phyloP scores from a whole-genome alignment of 2,329 filamentous ascomycete species.

The Hypoxylon sp. region DNA sequence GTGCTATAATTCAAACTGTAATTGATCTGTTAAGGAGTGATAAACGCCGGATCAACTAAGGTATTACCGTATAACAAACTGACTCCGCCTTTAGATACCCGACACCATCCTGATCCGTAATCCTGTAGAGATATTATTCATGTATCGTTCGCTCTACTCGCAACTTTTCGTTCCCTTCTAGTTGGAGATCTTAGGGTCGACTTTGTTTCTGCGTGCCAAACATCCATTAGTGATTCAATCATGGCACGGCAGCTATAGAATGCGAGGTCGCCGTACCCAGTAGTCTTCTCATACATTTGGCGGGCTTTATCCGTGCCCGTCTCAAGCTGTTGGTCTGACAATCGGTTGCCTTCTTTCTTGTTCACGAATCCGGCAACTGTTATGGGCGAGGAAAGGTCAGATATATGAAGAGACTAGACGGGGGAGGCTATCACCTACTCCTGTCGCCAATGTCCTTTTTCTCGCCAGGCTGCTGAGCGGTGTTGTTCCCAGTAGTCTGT shows the following conservation, averaged over 20 bases:
- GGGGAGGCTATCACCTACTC: slow-evolving; percentile 37
- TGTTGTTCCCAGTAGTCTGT: slow-evolving; percentile 16
- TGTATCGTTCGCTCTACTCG: neutral
- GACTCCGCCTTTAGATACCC: neutral
- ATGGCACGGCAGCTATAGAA: neutral
- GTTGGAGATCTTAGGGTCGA: slow-evolving; percentile 55
- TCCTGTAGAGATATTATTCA: neutral
- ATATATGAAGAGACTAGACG: neutral
- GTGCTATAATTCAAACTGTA: neutral
- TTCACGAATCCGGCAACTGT: slow-evolving; percentile 44
- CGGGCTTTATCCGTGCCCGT: slow-evolving; percentile 51
- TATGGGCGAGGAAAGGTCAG: neutral
- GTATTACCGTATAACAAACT: neutral
- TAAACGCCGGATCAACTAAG: neutral
- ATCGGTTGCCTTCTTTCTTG: slow-evolving; percentile 42
- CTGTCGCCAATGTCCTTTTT: slow-evolving; percentile 54
- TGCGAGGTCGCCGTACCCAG: slow-evolving; percentile 50
- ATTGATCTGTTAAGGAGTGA: neutral
- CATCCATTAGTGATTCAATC: neutral
- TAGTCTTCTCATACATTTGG: slow-evolving; percentile 55
- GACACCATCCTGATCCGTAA: neutral
- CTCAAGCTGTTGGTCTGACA: slow-evolving; percentile 46
- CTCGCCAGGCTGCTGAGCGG: slow-evolving; percentile 40
- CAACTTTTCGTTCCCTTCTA: slow-evolving; percentile 31
- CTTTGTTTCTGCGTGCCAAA: slow-evolving; percentile 52